phyloP scores from a whole-genome alignment of 2,329 filamentous ascomycete species.

The Aspergillus flavus region DNA sequence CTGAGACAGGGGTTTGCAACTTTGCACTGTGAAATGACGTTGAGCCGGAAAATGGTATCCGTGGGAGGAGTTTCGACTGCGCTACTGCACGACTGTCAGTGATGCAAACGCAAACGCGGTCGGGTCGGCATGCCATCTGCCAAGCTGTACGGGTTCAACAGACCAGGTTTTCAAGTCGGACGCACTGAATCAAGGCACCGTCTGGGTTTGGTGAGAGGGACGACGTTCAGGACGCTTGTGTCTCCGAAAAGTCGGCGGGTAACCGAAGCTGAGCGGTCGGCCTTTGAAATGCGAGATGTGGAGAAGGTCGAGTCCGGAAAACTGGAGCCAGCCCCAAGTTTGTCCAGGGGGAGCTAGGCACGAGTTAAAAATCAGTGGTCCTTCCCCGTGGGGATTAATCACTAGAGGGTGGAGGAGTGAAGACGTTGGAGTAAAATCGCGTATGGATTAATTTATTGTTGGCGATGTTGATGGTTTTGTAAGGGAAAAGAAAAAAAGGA shows the following conservation, averaged over 20 bases:
- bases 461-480: background rate
- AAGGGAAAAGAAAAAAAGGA: background rate
- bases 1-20: background rate
- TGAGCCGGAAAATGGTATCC: slow-evolving; percentile 20
- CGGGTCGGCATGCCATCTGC: background rate
- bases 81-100: background rate
- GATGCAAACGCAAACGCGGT: background rate
- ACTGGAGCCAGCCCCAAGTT: slow-evolving; percentile 13
- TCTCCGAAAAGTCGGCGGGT: background rate
- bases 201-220: background rate
- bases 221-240: background rate
- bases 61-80: background rate
- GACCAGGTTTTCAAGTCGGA: background rate
- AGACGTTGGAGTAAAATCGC: background rate
- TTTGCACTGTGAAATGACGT: slow-evolving; percentile 11
- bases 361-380: slow-evolving; percentile 10
- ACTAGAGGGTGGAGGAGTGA: background rate
- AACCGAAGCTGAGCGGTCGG: slow-evolving; percentile 13
- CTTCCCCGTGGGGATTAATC: slow-evolving; percentile 19
- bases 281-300: slow-evolving; percentile 18
- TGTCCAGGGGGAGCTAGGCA: slow-evolving; percentile 10
- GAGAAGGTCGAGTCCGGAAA: slow-evolving; percentile 14
- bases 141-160: background rate
- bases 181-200: background rate
- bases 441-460: background rate